Base-by-base conservation (phyloP, 2,329 filamentous ascomycete species). In the Fusarium solani-melongenae region DNA sequence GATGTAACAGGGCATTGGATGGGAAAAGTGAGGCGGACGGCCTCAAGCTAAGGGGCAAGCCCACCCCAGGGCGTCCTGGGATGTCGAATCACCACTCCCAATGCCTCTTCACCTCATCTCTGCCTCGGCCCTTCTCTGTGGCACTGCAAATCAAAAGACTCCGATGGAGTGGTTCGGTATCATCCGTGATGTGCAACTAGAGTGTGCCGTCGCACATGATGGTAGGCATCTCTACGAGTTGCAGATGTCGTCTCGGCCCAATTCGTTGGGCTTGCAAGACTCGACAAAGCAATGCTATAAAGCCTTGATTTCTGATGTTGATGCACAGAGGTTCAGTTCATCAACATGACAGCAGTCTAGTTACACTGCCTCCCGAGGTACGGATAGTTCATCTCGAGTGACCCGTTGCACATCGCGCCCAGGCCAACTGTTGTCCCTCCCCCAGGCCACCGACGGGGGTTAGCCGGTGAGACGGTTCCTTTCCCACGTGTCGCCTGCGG, bases 21-120 rank as follows among this genome's bases (percentile, higher is more conserved):
- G 46, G 24, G 34, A 71, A 70, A 73, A 73, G 60, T 69, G 68
- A 72, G 71, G 71, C 71, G 66, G 33, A 61, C 70, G 41, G 65
- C n/a, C 58, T n/a, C 53, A 57, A 17, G 53, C 22, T 24, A 38
- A 65, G 24, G 20, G 11, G 53, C 24, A 38, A 62, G 33, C 59
- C 55, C 70, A 57, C 44, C 59, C 51, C 36, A 20, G 36, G 24
- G 22, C 33, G 36, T 55, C 20, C 15, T 29, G 36, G 17, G 20
- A 34, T 15, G 5, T 59, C 53, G 44, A 60, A 69, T 71, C 57
- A 71, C 11, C 14, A n/a, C 12, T 29, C 15, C 14, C n/a, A 22
- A 62, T 57, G 29, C 51, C 55, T 51, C 8, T 29, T 29, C 44
- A 12, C 38, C 65, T 29, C 17, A 20, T 34, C 22, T 22, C 27